These are phyloP conservation scores for Yamadazyma triangularis DNA, from an alignment of 1,139 yeast genomes.

Conservation along the genomic window DNA sequence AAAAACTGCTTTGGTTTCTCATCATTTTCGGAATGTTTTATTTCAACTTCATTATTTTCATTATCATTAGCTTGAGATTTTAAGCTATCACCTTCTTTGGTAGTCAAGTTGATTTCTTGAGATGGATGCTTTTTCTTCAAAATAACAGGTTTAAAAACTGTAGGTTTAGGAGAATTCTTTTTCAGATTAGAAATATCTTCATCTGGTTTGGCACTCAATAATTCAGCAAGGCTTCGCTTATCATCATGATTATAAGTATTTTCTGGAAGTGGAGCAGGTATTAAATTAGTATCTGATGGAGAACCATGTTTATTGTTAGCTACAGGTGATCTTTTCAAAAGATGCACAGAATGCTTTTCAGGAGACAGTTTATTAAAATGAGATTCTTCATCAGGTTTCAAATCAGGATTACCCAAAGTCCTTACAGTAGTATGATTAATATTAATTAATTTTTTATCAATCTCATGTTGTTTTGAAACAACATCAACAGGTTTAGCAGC, in stretches of 20 bases:
- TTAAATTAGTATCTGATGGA: not conserved
- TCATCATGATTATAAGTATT: slow-evolving; percentile 3
- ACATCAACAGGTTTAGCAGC: slow-evolving; percentile 45
- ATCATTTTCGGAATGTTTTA: not conserved
- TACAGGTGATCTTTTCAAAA: no score
- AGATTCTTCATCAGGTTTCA: not conserved
- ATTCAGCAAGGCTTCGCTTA: slow-evolving; percentile 35
- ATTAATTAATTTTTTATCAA: slow-evolving; percentile 41
- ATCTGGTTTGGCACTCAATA: slow-evolving; percentile 27
- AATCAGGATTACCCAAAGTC: slow-evolving; percentile 30
- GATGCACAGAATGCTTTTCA: not conserved
- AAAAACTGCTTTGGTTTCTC: no score
- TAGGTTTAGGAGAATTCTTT: slow-evolving; percentile 22
- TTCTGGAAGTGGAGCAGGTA: slow-evolving; percentile 1
- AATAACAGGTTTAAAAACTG: slow-evolving; percentile 30
- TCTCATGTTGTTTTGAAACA: slow-evolving; percentile 35
- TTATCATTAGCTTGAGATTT: not conserved
- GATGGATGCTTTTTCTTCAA: slow-evolving; percentile 31
- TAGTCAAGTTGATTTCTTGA: not conserved
- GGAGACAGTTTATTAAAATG: slow-evolving; percentile 1
- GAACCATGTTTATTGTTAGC: not conserved
- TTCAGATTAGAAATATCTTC: slow-evolving; percentile 8
- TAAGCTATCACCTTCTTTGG: slow-evolving; percentile 1
- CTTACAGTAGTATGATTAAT: slow-evolving; percentile 58
- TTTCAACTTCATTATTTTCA: not conserved